phyloP scores from a whole-genome alignment of 108 stramenopile species.

The Nitzschia palea region DNA sequence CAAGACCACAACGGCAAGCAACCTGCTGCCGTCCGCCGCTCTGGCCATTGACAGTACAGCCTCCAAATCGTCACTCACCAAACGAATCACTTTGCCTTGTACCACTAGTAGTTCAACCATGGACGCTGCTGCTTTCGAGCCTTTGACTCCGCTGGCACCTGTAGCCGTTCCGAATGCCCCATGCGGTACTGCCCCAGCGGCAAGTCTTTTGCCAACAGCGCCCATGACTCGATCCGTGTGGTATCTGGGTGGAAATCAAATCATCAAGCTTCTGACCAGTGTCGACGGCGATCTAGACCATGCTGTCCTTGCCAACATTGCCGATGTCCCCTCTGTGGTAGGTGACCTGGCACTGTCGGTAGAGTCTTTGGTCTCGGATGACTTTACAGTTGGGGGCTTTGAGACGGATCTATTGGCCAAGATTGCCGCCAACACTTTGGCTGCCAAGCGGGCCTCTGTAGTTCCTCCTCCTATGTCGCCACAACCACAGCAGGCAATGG shows the following conservation, averaged over 20 bases:
- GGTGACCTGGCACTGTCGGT: slow-evolving; percentile 37
- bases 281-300: slow-evolving; percentile 34
- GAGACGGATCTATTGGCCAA: slow-evolving; percentile 26
- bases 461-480: not conserved
- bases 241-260: slow-evolving; percentile 33
- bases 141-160: too few relatives aligned
- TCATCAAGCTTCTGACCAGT: slow-evolving; percentile 33
- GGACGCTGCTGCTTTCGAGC: not conserved
- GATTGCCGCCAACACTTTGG: slow-evolving; percentile 28
- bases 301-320: slow-evolving; percentile 16
- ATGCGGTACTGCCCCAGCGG: not conserved
- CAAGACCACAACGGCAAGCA: not conserved
- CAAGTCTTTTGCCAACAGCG: not conserved
- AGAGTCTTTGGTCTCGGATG: slow-evolving; percentile 34
- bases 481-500: not conserved
- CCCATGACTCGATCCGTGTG: slow-evolving; percentile 9
- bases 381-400: slow-evolving; percentile 29
- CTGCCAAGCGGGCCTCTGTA: slow-evolving; percentile 7
- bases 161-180: not conserved
- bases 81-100: not conserved
- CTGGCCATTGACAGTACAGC: not conserved
- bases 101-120: not conserved
- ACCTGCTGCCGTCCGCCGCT: too few relatives aligned
- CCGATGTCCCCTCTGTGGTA: slow-evolving; percentile 26
- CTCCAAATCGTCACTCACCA: not conserved